Conservation (phyloP, 1,139 yeast species). For the Yamadazyma spencermartinsiae region DNA sequence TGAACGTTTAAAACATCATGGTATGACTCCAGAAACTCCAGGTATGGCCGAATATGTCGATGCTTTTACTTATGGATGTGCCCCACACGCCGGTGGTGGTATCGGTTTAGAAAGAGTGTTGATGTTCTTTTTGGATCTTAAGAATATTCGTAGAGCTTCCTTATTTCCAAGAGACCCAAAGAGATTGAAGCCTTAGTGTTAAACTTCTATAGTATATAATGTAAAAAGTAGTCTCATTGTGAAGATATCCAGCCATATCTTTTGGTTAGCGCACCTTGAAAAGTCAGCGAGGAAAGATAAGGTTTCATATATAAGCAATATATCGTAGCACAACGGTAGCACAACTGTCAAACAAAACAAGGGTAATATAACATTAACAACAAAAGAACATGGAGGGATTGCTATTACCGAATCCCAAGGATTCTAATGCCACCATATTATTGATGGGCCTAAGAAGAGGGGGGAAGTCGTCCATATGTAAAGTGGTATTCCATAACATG, state of each 20-base stretch:
- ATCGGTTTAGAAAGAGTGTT: conserved; percentile 98
- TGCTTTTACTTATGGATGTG: conserved; percentile 91
- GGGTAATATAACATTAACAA: too few relatives aligned
- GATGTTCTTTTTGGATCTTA: conserved; percentile 95
- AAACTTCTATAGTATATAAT: conserved; percentile 1
- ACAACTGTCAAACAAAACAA: too few relatives aligned
- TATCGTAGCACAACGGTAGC: too few relatives aligned
- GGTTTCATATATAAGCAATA: too few relatives aligned
- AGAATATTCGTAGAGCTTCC: conserved; percentile 96
- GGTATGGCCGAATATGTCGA: conserved; percentile 90
- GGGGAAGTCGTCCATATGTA: conserved; percentile 90
- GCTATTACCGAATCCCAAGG: conserved; percentile 32
- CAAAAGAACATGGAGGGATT: conserved; percentile 36
- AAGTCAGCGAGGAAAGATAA: not conserved
- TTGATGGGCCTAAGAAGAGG: conserved; percentile 81
- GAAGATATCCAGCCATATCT: too few relatives aligned
- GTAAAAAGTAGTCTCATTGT: too few relatives aligned
- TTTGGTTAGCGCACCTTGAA: not conserved
- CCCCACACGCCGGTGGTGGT: conserved; percentile 99
- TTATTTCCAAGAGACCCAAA: conserved; percentile 98
- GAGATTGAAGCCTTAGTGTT: conserved; percentile 75
- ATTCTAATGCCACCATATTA: conserved; percentile 68
- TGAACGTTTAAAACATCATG: conserved; percentile 82
- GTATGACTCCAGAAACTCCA: conserved; percentile 73
- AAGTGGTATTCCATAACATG: conserved; percentile 95